A percentile compares a stretch with the other conserved stretches of the same genome.
Evolutionary conservation across 2,329 filamentous ascomycete genomes (phyloP).

Genomic region (Trichoderma atroviride): DNA sequence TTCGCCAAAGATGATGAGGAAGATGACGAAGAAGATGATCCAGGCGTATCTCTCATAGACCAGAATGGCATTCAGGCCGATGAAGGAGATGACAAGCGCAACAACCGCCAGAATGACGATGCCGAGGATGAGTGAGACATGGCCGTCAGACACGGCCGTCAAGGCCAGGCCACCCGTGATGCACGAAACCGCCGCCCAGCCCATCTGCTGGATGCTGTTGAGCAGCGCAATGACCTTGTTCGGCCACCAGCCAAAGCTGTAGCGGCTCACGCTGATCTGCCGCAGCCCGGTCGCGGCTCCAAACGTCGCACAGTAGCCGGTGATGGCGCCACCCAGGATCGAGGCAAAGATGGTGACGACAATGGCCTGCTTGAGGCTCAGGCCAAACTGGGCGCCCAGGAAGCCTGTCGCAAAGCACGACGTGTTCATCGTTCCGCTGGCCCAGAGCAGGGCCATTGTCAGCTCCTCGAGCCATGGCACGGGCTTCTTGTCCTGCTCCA

Average conservation of each 20-base stretch:
- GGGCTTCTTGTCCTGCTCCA: conserved; percentile 44
- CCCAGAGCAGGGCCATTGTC: conserved; percentile 57
- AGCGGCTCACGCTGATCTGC: conserved; percentile 54
- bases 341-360: conserved; percentile 51
- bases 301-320: conserved; percentile 54
- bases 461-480: conserved; percentile 45
- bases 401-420: conserved; percentile 56
- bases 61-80: conserved; percentile 53
- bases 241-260: conserved; percentile 55
- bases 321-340: conserved; percentile 39
- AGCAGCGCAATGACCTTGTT: conserved; percentile 53
- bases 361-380: conserved; percentile 49
- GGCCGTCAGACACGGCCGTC: conserved; percentile 48
- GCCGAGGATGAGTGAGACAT: conserved; percentile 53
- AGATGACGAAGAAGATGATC: conserved; percentile 51
- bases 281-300: conserved; percentile 54
- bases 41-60: conserved; percentile 55
- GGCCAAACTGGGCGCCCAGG: conserved; percentile 52
- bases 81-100: conserved; percentile 54
- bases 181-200: conserved; percentile 54
- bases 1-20: conserved; percentile 53
- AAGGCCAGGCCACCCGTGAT: conserved; percentile 55
- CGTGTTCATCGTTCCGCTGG: conserved; percentile 54
- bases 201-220: conserved; percentile 44
- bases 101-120: conserved; percentile 56